Evolutionary conservation across 257 asterid species (phyloP).

Genomic region (Salvia miltiorrhiza): DNA sequence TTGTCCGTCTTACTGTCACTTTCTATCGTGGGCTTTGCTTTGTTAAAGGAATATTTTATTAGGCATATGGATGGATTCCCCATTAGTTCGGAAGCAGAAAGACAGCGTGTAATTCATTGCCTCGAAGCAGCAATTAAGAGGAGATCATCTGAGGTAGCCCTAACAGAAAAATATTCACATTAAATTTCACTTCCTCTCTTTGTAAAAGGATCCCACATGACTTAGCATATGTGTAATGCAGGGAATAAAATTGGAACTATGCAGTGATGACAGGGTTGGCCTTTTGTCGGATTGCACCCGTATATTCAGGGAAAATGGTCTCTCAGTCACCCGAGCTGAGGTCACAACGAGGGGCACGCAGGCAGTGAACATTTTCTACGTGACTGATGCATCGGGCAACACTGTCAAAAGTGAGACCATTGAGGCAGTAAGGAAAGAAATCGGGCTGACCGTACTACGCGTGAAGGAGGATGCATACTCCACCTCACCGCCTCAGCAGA

Average conservation of each 20-base stretch:
- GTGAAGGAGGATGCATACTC: slow-evolving; percentile 45
- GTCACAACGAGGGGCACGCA: slow-evolving; percentile 55
- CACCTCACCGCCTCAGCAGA: slow-evolving; percentile 36
- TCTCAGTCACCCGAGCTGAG: slow-evolving; percentile 58
- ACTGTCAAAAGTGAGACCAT: slow-evolving; percentile 45
- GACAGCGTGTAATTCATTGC: slow-evolving; percentile 61
- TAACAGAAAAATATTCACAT: background rate
- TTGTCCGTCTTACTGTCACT: background rate
- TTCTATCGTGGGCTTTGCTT: background rate
- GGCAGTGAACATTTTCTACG: slow-evolving; percentile 56
- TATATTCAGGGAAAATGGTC: slow-evolving; percentile 63
- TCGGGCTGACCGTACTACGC: slow-evolving; percentile 46
- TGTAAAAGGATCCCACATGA: background rate
- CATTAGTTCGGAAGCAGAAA: slow-evolving; percentile 56
- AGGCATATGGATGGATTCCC: slow-evolving; percentile 66
- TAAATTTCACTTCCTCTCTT: background rate
- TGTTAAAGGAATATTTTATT: slow-evolving; percentile 63
- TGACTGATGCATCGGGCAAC: slow-evolving; percentile 53
- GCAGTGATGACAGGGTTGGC: slow-evolving; percentile 58
- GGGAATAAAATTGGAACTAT: slow-evolving; percentile 62
- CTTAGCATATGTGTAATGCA: slow-evolving; percentile 14
- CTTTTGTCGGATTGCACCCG: slow-evolving; percentile 62
- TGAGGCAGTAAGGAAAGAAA: slow-evolving; percentile 51
- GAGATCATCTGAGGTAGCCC: slow-evolving; percentile 52
- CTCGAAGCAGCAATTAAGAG: slow-evolving; percentile 74